Conservation (phyloP, 164 flowering plant genomes). For the Kingdonia uniflora region DNA sequence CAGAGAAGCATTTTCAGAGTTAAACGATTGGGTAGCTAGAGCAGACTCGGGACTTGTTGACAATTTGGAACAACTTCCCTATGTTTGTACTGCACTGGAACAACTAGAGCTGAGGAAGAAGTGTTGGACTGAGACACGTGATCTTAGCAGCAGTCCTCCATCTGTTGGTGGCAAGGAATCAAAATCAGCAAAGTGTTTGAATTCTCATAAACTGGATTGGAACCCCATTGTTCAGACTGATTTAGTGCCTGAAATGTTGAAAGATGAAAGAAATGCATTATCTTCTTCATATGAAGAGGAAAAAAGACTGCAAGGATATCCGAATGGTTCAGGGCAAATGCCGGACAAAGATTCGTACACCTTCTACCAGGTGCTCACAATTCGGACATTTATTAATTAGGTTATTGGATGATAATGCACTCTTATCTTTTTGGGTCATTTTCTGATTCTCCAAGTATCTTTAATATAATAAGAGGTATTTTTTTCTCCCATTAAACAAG, state of each 20-base stretch:
- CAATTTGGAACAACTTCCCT: conserved; percentile 82
- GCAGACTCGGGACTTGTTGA: conserved; percentile 93
- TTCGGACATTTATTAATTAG: no score
- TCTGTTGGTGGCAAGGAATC: conserved; percentile 10
- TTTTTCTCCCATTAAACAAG: no score
- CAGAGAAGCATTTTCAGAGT: conserved; percentile 62
- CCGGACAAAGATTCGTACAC: conserved; percentile 54
- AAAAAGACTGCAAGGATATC: conserved; percentile 19
- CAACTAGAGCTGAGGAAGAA: conserved; percentile 69
- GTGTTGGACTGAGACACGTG: conserved; percentile 48
- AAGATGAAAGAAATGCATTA: conserved; percentile 14
- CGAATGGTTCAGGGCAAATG: conserved; percentile 18
- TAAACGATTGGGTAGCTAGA: conserved; percentile 76
- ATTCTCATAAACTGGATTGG: conserved; percentile 16
- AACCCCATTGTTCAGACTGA: conserved; percentile 17
- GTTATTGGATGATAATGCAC: no score
- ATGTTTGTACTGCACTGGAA: conserved; percentile 84
- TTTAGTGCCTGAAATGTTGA: conserved; percentile 22
- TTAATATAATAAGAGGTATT: no score
- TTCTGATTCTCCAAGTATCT: no score
- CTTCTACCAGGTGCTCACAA: conserved; percentile 72
- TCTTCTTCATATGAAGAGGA: conserved; percentile 37
- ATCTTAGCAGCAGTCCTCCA: conserved; percentile 14
- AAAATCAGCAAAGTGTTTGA: conserved; percentile 5
- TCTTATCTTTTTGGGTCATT: no score